Base-by-base conservation (phyloP, 2,329 filamentous ascomycete genomes). In the Sarocladiaceae sp. region DNA sequence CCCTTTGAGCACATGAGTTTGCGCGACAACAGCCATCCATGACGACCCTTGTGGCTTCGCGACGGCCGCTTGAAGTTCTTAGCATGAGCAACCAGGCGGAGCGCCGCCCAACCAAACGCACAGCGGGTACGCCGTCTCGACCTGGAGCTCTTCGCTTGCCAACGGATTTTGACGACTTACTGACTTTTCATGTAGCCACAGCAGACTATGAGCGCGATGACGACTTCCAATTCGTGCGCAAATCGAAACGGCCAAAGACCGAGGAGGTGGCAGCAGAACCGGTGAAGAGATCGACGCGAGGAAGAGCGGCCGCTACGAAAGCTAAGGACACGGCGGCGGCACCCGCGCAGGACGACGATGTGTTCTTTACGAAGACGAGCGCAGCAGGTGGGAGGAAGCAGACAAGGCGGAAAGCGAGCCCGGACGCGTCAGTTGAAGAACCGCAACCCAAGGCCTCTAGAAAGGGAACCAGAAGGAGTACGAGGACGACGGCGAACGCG, bases 221-320 rank as follows among this genome's bases (percentile, higher is more conserved):
- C 55, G 86, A 86, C 50, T 90, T 90, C 55, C 71, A 80, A 47
- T 90, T 89, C 60, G 80, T 82, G 50, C 78, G 85, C 53, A 80
- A 74, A 49, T 70, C 81, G 10, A 85, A 85, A 58, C 67, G 77
- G 56, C 71, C 73, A 48, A 88, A 83, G 65, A 74, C 76, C 33
- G 71, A 72, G 47, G 67, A 73, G 46, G 47, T 43, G 48, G 60
- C 58, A 57, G 55, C 62, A 33, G 34, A 45, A 45, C 59, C 62
- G 46, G 53, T 61, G 31, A 75, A 72, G 57, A 71, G 70, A 53
- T 57, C 59, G 16, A 48, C 47, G 47, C 58, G 62, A 45, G 56
- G 58, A 42, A 49, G 52, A 24, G 43, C 53, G 34, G 35, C 61
- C 52, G 45, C 53, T 23, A 53, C 58, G 35, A 66, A 62, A 47